Evolutionary conservation across 2,329 filamentous ascomycete genomes (phyloP).

Genomic region (Claviceps spartinae): DNA sequence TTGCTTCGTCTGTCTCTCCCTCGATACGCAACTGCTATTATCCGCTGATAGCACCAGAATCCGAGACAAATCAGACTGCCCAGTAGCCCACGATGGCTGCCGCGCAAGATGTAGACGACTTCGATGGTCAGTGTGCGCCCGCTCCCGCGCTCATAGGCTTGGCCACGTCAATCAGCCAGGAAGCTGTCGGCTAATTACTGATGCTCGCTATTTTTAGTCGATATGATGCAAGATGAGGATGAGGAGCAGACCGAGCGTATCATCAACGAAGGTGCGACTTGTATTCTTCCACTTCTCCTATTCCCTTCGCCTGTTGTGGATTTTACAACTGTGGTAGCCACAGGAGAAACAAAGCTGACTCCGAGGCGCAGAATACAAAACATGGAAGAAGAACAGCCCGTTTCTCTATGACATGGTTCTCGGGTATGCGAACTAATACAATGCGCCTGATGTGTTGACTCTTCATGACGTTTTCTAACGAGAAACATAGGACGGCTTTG

Average conservation of each 20-base stretch:
- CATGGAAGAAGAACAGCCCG: slow-evolving; percentile 98
- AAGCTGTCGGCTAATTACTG: neutral
- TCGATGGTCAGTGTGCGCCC: slow-evolving; percentile 18
- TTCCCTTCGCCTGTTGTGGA: neutral
- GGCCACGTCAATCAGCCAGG: neutral
- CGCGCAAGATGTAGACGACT: slow-evolving; percentile 21
- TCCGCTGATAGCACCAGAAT: neutral
- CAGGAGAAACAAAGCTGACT: neutral
- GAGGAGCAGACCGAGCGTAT: slow-evolving; percentile 68
- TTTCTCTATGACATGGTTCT: slow-evolving; percentile 98
- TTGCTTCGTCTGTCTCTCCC: neutral
- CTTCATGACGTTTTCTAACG: slow-evolving; percentile 3
- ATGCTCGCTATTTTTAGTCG: slow-evolving; percentile 14
- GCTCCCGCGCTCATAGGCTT: neutral
- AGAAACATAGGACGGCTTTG: slow-evolving; percentile 55
- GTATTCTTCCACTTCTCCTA: neutral
- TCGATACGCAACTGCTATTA: neutral
- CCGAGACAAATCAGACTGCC: neutral
- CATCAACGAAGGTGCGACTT: slow-evolving; percentile 68
- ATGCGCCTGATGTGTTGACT: neutral
- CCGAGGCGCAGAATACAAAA: slow-evolving; percentile 71
- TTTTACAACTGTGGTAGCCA: neutral
- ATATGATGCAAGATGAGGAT: slow-evolving; percentile 49
- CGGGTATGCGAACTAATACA: slow-evolving; percentile 33
- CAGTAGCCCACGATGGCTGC: slow-evolving; percentile 19